These are phyloP conservation scores for Penicillium riverlandense DNA, from an alignment of 495 filamentous ascomycete genomes.

Conservation along the genomic window DNA sequence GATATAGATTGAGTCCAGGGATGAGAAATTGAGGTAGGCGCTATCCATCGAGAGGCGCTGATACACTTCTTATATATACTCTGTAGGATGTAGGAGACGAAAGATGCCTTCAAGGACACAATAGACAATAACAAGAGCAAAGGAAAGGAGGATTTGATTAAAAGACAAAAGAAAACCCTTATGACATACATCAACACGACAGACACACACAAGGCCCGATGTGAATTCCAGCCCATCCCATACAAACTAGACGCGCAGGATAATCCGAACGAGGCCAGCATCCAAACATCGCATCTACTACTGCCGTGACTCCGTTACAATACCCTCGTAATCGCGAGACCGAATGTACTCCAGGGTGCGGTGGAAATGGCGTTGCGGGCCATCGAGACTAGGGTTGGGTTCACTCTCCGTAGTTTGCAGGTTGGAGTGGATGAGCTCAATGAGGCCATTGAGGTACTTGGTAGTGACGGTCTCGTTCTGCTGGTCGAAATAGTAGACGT, in stretches of 20 bases:
- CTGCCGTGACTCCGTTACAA: slow-evolving; percentile 68
- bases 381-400: slow-evolving; percentile 69
- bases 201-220: too few relatives aligned
- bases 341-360: slow-evolving; percentile 90
- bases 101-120: too few relatives aligned
- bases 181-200: too few relatives aligned
- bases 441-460: slow-evolving; percentile 96
- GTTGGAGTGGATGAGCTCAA: slow-evolving; percentile 97
- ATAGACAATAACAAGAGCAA: too few relatives aligned
- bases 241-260: background rate
- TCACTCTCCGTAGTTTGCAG: slow-evolving; percentile 68
- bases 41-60: too few relatives aligned
- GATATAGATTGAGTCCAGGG: too few relatives aligned
- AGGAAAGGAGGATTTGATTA: too few relatives aligned
- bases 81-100: too few relatives aligned
- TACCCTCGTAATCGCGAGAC: slow-evolving; percentile 85
- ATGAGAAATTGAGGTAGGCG: too few relatives aligned
- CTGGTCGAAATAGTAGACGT: slow-evolving; percentile 99
- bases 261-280: slow-evolving; percentile 2
- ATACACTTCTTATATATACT: too few relatives aligned
- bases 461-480: slow-evolving; percentile 97
- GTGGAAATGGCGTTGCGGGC: slow-evolving; percentile 84
- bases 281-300: slow-evolving; percentile 11
- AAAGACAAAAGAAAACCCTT: too few relatives aligned
- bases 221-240: too few relatives aligned